Percentiles rank a stretch among this genome's conserved stretches.
Evolutionary conservation across 345 rosid genomes (phyloP).

Genomic region (Arabidopsis suecica): DNA sequence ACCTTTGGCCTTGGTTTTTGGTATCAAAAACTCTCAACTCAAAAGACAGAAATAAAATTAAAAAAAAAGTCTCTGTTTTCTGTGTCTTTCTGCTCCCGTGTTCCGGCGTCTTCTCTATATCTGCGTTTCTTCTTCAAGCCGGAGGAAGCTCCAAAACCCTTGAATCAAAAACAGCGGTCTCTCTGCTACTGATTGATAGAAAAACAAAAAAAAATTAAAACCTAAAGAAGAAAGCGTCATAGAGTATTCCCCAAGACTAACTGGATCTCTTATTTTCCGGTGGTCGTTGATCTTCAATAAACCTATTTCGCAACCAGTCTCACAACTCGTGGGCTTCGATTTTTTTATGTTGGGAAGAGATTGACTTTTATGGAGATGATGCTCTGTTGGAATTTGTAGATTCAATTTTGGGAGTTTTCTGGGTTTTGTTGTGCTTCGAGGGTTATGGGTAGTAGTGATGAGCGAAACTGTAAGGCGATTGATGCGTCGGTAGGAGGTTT

Average conservation of each 20-base stretch:
- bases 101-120: constrained; percentile 10
- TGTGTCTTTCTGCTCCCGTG: background rate
- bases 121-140: constrained; percentile 24
- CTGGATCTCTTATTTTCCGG: constrained; percentile 32
- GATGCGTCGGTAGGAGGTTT: constrained; percentile 89
- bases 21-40: background rate
- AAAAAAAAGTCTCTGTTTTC: background rate
- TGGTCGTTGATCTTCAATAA: background rate
- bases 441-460: constrained; percentile 77
- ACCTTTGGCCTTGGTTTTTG: constrained; percentile 6
- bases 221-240: constrained; percentile 6
- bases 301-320: no score
- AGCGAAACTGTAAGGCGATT: constrained; percentile 60
- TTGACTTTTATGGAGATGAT: constrained; percentile 2
- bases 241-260: constrained; percentile 15
- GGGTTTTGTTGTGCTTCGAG: constrained; percentile 31
- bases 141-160: constrained; percentile 31
- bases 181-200: constrained; percentile 16
- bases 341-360: constrained; percentile 44
- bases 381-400: background rate
- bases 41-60: background rate
- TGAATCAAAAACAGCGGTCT: background rate
- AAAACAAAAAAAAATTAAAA: constrained; percentile 1
- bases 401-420: constrained; percentile 33
- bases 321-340: constrained; percentile 17